A percentile compares a stretch with the other conserved stretches of the same genome.
phyloP scores from a whole-genome alignment of 768 basidiomycete species.

The Lactifluus rugatus region DNA sequence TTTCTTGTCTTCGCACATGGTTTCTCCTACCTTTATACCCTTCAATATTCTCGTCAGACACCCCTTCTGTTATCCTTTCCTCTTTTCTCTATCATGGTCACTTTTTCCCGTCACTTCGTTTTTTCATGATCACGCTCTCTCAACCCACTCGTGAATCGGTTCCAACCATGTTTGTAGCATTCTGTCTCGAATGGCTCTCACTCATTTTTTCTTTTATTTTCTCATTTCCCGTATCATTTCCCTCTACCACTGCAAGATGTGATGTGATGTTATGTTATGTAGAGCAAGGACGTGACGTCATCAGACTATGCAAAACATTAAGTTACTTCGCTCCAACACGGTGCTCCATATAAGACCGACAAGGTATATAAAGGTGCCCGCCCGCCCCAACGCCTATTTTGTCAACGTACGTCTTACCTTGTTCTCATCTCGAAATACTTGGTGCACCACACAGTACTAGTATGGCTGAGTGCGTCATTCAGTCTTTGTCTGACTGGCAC shows the following conservation, averaged over 20 bases:
- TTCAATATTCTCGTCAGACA: conserved; percentile 5
- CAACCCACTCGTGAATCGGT: neutral
- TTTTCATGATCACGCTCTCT: neutral
- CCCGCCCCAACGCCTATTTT: conserved; percentile 2
- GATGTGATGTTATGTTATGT: neutral
- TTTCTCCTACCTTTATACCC: conserved; percentile 15
- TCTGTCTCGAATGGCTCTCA: neutral
- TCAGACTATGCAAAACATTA: neutral
- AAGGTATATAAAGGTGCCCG: neutral
- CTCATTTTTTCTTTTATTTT: neutral
- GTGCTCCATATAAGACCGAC: neutral
- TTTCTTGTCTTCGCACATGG: conserved; percentile 4
- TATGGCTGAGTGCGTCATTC: conserved; percentile 6
- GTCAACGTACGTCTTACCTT: neutral
- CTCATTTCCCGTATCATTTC: neutral
- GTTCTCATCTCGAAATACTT: neutral
- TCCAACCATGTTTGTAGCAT: conserved; percentile 5
- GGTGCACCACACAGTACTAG: neutral
- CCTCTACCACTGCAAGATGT: neutral
- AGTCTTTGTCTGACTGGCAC: neutral
- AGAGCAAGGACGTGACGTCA: neutral
- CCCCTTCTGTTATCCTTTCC: neutral
- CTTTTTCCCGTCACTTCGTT: neutral
- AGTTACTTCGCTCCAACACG: neutral
- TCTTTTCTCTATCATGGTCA: neutral